Percentiles rank a stretch among this genome's conserved stretches.
These are phyloP conservation scores for Candida anglica DNA, from an alignment of 805 yeast species.

Conservation along the genomic window DNA sequence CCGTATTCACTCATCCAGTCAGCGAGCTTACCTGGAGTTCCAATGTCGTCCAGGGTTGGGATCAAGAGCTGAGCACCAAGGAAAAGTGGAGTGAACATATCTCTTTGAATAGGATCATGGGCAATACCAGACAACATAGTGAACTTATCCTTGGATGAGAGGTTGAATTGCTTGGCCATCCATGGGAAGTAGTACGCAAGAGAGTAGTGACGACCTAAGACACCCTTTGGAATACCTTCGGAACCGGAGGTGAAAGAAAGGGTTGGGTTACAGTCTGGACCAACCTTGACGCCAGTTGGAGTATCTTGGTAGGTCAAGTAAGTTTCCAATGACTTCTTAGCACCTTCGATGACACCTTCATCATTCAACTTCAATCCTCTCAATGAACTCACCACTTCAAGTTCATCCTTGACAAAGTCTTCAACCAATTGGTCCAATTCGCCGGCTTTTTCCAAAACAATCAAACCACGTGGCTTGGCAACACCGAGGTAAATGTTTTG, in stretches of 20 bases:
- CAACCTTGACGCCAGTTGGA: slow-evolving; percentile 86
- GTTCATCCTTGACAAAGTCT: slow-evolving; percentile 68
- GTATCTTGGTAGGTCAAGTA: slow-evolving; percentile 44
- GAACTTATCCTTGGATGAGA: slow-evolving; percentile 77
- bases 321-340: slow-evolving; percentile 45
- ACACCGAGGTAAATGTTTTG: slow-evolving; percentile 91
- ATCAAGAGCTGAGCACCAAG: slow-evolving; percentile 90
- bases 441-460: slow-evolving; percentile 91
- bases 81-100: slow-evolving; percentile 96
- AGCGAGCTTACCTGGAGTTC: slow-evolving; percentile 96
- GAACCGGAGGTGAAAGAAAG: slow-evolving; percentile 95
- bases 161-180: slow-evolving; percentile 87
- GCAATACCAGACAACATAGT: slow-evolving; percentile 99
- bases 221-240: slow-evolving; percentile 99
- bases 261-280: slow-evolving; percentile 98
- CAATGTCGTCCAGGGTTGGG: slow-evolving; percentile 96
- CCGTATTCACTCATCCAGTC: slow-evolving; percentile 93
- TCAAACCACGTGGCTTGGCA: slow-evolving; percentile 88
- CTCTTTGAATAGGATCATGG: slow-evolving; percentile 99
- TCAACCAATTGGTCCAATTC: slow-evolving; percentile 70
- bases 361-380: slow-evolving; percentile 75
- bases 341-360: slow-evolving; percentile 48
- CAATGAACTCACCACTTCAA: slow-evolving; percentile 67
- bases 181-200: slow-evolving; percentile 97
- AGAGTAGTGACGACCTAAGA: slow-evolving; percentile 94